Conservation (phyloP, 2,329 filamentous ascomycete genomes). For the Neofusicoccum sp. region DNA sequence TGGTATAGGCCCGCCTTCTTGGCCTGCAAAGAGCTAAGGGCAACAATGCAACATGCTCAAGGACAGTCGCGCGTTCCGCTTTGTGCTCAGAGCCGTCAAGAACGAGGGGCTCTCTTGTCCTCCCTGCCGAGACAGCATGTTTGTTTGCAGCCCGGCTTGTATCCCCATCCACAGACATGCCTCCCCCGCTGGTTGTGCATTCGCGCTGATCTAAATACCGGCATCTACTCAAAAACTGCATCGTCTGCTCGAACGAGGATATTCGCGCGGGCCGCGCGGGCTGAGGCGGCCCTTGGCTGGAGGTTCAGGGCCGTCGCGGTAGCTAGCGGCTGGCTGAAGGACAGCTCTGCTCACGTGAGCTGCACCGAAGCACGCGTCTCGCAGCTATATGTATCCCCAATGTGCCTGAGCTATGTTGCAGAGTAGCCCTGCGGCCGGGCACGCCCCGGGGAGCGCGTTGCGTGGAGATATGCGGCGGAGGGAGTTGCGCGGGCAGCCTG, state of each 20-base stretch:
- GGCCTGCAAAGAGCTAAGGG: neutral
- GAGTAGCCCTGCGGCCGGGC: neutral
- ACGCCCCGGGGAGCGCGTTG: neutral
- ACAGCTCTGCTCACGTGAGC: neutral
- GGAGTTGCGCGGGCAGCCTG: neutral
- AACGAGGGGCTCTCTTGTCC: neutral
- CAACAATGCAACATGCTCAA: neutral
- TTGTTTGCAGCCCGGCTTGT: neutral
- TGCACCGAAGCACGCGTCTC: neutral
- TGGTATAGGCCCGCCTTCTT: neutral
- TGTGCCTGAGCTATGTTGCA: neutral
- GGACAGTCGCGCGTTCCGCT: neutral
- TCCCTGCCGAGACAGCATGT: slow-evolving; percentile 2
- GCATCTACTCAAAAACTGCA: neutral
- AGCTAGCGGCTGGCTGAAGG: neutral
- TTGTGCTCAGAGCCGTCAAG: neutral
- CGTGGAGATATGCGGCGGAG: slow-evolving; percentile 1
- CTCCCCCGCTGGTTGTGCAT: neutral
- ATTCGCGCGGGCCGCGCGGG: neutral
- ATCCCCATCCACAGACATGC: neutral
- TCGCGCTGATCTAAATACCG: neutral
- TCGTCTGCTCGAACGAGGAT: neutral
- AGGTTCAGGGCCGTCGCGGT: neutral
- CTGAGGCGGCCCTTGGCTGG: neutral
- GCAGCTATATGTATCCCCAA: neutral